Evolutionary conservation across 2,329 filamentous ascomycete genomes (phyloP).

Genomic region (Blastomyces parvus): DNA sequence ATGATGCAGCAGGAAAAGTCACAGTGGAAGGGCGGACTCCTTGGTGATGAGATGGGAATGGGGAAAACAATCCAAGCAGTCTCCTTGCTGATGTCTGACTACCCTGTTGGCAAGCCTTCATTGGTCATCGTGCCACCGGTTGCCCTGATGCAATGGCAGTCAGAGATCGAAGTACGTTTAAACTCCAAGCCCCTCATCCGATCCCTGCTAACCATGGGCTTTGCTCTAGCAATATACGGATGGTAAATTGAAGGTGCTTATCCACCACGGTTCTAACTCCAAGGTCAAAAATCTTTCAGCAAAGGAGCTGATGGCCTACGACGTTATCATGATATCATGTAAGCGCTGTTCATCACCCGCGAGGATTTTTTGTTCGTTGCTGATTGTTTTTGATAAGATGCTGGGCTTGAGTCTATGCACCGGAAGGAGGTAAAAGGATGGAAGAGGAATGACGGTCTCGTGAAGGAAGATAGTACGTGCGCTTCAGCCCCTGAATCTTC

Average conservation of each 20-base stretch:
- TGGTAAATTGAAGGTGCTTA: conserved; percentile 78
- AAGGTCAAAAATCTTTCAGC: conserved; percentile 69
- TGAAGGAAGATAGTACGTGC: conserved; percentile 60
- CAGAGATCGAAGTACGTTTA: conserved; percentile 57
- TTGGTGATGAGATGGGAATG: conserved; percentile 98
- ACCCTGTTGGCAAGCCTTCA: conserved; percentile 69
- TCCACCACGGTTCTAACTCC: conserved; percentile 78
- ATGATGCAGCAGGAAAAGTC: conserved; percentile 84
- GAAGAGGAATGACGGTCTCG: conserved; percentile 64
- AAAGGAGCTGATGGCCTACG: conserved; percentile 67
- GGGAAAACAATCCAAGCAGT: conserved; percentile 98
- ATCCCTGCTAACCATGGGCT: conserved; percentile 11
- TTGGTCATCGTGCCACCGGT: conserved; percentile 87
- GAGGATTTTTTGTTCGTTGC: neutral
- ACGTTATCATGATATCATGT: conserved; percentile 97
- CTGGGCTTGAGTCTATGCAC: conserved; percentile 75
- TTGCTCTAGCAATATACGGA: conserved; percentile 56
- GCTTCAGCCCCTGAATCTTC: conserved; percentile 12
- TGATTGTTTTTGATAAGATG: conserved; percentile 26
- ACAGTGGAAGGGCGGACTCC: conserved; percentile 74
- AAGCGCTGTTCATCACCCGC: conserved; percentile 40
- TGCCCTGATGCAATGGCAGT: conserved; percentile 90
- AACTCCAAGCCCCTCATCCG: neutral
- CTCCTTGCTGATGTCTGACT: conserved; percentile 96
- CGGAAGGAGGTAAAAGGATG: conserved; percentile 90